Evolutionary conservation across 2,329 filamentous ascomycete genomes (phyloP), one percentile per base, ranked within the genome.

Genomic region (Tolypocladium pustulatum): DNA sequence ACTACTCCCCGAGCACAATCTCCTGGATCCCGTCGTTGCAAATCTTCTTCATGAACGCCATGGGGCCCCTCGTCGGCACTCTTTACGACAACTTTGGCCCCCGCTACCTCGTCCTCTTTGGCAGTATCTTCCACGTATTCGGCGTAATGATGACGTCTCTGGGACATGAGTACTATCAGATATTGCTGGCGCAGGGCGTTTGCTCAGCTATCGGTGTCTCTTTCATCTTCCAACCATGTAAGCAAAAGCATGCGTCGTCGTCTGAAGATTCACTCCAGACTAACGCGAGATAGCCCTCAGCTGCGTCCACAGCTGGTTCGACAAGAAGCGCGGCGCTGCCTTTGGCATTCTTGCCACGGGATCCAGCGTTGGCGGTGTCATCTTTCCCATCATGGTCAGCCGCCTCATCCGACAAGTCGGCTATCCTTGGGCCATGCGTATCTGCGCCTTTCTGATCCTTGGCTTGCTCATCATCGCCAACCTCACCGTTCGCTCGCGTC

Each of bases 1-100:
- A 10, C 46, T 79, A 80, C 62, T 78, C 78, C 0, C 67, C 79
- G 4, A 79, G 77, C 61, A 77, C 76, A 1, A 72, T 84, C 27
- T 72, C 81, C 7, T 84, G 81, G 81, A 83, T 84, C 58, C 75
- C 78, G 3, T 78, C 79, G 2, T 66, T 83, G n/a, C 76, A 82
- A 62, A 69, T 76, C 17, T 80, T 77, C 64, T 72, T 80, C 64
- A 75, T 85, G 76, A 79, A 77, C 62, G 70, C 67, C 43, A 66
- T 68, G 57, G 82, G 83, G 0, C 82, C 83, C 0, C 64, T 87
- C 32, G 77, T 83, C 37, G 86, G 86, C 78, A 76, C 51, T 2
- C 46, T 51, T 4, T 32, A 20, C 27, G 46, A 51, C 17, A 30
- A n/a, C 3, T 51, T 10, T 4, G 46, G 46, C 25, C 46, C 46